These are phyloP conservation scores for Pouteria campechiana DNA, from an alignment of 179 eudicot species.

Conservation along the genomic window DNA sequence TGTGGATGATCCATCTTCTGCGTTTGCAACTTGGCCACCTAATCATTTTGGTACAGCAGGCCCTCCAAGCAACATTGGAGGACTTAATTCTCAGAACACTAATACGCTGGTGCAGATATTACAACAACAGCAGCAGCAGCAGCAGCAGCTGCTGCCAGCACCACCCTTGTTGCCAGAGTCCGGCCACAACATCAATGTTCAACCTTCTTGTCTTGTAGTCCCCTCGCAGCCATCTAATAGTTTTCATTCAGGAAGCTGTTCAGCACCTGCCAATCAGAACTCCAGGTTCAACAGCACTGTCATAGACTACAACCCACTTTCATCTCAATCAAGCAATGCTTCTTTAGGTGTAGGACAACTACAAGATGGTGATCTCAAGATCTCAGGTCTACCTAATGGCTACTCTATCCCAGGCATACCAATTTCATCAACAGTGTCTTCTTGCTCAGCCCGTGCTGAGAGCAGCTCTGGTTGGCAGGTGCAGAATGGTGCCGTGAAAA, in stretches of 20 bases:
- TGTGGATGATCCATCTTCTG: constrained; percentile 15
- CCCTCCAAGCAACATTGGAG: constrained; percentile 11
- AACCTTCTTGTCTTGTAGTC: constrained; percentile 41
- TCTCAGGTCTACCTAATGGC: constrained; percentile 4
- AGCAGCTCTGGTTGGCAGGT: constrained; percentile 8
- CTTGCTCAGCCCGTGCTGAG: constrained; percentile 17
- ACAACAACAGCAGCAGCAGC: constrained; percentile 12
- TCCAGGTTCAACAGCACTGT: constrained; percentile 12
- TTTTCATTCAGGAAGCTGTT: constrained; percentile 15
- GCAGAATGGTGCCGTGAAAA: constrained; percentile 6
- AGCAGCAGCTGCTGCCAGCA: constrained; percentile 18
- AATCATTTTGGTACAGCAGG: constrained; percentile 11
- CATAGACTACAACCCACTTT: constrained; percentile 9
- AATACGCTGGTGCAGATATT: constrained; percentile 18
- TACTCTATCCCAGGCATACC: constrained; percentile 13
- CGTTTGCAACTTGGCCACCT: constrained; percentile 19
- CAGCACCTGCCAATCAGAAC: constrained; percentile 19
- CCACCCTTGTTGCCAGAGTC: constrained; percentile 17
- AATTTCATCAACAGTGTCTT: constrained; percentile 10
- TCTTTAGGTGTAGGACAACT: constrained; percentile 14
- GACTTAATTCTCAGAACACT: constrained; percentile 11
- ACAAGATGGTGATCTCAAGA: constrained; percentile 10
- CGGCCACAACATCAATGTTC: constrained; percentile 28
- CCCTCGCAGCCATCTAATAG: constrained; percentile 24
- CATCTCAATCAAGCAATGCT: constrained; percentile 19